A percentile compares a stretch with the other conserved stretches of the same genome.
Conservation (phyloP, 192 early-diverging fungal genomes). For the Coemansia sp. region DNA sequence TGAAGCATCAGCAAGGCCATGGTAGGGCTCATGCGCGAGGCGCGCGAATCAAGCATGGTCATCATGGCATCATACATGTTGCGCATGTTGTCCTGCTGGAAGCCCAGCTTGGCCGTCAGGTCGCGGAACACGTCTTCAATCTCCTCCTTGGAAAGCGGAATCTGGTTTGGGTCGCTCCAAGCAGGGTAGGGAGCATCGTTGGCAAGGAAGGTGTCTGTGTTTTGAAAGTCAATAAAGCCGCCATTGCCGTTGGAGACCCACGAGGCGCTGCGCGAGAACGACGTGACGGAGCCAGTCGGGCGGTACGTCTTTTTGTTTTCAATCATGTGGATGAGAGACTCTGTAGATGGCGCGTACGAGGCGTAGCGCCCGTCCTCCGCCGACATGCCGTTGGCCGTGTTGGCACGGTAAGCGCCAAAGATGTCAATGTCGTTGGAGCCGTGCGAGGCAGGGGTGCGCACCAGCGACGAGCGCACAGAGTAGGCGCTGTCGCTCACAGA, state of each 20-base stretch:
- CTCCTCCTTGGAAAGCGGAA: conserved; percentile 61
- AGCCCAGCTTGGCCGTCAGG: conserved; percentile 67
- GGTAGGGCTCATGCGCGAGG: conserved; percentile 66
- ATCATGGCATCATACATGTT: conserved; percentile 75
- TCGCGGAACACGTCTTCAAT: conserved; percentile 68
- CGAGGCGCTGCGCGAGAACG: conserved; percentile 55
- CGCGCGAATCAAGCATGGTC: conserved; percentile 75
- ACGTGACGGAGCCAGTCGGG: conserved; percentile 54
- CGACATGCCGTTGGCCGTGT: conserved; percentile 10
- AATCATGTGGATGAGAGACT: conserved; percentile 62
- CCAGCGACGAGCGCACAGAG: conserved; percentile 54
- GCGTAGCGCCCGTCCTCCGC: conserved; percentile 66
- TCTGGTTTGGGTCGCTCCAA: conserved; percentile 59
- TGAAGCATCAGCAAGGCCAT: conserved; percentile 70
- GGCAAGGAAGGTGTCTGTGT: conserved; percentile 47
- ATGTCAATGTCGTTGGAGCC: conserved; percentile 52
- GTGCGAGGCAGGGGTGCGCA: conserved; percentile 54
- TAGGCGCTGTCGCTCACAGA: conserved; percentile 54
- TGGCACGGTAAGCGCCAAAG: conserved; percentile 51
- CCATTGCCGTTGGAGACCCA: conserved; percentile 54
- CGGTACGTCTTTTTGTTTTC: conserved; percentile 61
- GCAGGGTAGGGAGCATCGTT: conserved; percentile 51
- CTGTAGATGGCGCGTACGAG: conserved; percentile 63
- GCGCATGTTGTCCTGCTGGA: conserved; percentile 70
- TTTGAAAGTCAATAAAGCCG: conserved; percentile 51